phyloP scores from a whole-genome alignment of 805 yeast species.

The Nakazawaea peltata region DNA sequence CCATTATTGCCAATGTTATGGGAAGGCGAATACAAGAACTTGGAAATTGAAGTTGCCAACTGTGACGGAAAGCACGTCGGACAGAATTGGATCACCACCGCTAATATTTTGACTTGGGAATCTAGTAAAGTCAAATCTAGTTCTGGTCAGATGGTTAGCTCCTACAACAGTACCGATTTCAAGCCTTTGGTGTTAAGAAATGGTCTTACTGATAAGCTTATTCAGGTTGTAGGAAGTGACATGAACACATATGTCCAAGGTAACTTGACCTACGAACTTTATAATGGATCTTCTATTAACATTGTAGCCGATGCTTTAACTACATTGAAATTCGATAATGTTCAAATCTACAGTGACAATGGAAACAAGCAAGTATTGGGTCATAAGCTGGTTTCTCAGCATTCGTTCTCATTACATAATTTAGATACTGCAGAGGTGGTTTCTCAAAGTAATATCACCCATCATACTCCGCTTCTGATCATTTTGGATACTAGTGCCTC shows the following conservation, averaged over 20 bases:
- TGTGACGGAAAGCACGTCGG: conserved; percentile 30
- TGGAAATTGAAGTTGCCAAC: conserved; percentile 44
- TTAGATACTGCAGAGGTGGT: conserved; percentile 16
- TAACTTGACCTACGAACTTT: conserved; percentile 27
- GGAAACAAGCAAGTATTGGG: conserved; percentile 32
- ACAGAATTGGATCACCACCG: conserved; percentile 55
- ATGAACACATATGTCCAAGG: conserved; percentile 26
- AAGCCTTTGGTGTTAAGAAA: conserved; percentile 16
- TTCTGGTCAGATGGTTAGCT: conserved; percentile 27
- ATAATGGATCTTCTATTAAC: conserved; percentile 27
- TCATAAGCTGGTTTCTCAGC: conserved; percentile 16
- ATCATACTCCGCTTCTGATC: conserved; percentile 24
- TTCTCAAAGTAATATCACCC: conserved; percentile 14
- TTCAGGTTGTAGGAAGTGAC: conserved; percentile 29
- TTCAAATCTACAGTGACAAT: conserved; percentile 26
- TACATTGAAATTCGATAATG: conserved; percentile 26
- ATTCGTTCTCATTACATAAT: conserved; percentile 15
- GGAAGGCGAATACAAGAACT: conserved; percentile 30
- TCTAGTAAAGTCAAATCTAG: conserved; percentile 28
- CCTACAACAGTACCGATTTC: conserved; percentile 23
- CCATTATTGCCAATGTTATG: conserved; percentile 65
- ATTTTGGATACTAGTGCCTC: conserved; percentile 13
- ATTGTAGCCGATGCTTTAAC: conserved; percentile 23
- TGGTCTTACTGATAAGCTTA: conserved; percentile 8
- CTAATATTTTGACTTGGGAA: conserved; percentile 49